These are phyloP conservation scores for Penicillium verhagenii DNA, from an alignment of 495 filamentous ascomycete species.

Conservation along the genomic window DNA sequence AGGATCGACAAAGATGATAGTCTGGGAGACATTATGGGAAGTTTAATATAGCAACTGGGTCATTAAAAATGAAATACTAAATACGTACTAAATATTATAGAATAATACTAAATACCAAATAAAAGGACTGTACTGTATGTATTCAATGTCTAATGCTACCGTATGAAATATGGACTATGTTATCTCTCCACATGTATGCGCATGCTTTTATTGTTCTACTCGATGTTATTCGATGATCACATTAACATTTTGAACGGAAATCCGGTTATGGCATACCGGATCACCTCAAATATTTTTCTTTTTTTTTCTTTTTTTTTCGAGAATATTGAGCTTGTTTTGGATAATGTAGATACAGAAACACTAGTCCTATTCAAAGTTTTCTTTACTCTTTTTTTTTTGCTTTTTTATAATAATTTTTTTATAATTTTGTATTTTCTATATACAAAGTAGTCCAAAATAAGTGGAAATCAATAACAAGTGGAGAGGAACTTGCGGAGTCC, in stretches of 20 bases:
- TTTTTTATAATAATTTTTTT: too few species aligned
- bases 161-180: not conserved
- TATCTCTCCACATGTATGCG: too few species aligned
- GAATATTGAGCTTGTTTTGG: not conserved
- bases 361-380: not conserved
- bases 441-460: too few species aligned
- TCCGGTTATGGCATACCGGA: not conserved
- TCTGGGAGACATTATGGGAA: not conserved
- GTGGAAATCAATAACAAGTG: not conserved
- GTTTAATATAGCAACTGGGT: too few species aligned
- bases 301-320: not conserved
- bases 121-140: too few species aligned
- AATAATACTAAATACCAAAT: too few species aligned
- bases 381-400: not conserved
- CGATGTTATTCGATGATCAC: too few species aligned
- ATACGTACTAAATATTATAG: not conserved
- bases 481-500: slow-evolving; percentile 8
- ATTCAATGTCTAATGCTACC: too few species aligned
- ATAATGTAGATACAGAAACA: not conserved
- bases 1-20: not conserved
- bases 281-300: not conserved
- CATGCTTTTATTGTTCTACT: too few species aligned
- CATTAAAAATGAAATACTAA: too few species aligned
- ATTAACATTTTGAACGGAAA: not conserved
- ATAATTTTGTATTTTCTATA: too few species aligned